Conservation (phyloP, 225 moss, liverwort and hornwort species). For the Lunularia cruciata region DNA sequence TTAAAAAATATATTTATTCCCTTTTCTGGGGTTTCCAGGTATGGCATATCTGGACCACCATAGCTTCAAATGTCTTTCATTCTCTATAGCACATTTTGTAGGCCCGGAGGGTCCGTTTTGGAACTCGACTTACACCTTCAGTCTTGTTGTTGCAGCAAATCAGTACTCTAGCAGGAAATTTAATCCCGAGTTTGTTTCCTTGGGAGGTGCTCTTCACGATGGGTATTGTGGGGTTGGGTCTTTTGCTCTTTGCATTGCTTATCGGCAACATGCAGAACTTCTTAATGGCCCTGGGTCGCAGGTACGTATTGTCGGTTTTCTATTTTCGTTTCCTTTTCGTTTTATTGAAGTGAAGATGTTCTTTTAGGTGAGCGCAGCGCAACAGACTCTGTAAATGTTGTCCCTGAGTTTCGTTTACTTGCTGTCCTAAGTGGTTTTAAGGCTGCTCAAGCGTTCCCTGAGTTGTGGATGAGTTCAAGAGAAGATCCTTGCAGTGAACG, state of each 20-base stretch:
- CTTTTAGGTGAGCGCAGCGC: too few species aligned
- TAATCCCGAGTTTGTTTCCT: constrained; percentile 56
- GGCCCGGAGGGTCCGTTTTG: neutral
- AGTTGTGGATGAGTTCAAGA: too few species aligned
- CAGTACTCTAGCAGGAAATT: constrained; percentile 81
- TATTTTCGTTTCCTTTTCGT: too few species aligned
- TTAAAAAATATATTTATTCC: constrained; percentile 62
- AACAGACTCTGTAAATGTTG: too few species aligned
- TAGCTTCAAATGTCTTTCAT: neutral
- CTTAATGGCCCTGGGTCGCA: constrained; percentile 67
- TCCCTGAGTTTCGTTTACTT: too few species aligned
- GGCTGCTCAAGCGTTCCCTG: too few species aligned
- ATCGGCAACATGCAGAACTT: constrained; percentile 94
- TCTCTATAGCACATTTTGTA: neutral
- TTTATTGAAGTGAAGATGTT: too few species aligned
- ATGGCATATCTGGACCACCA: constrained; percentile 10
- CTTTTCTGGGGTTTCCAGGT: constrained; percentile 87
- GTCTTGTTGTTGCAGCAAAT: constrained; percentile 62
- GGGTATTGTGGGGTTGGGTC: constrained; percentile 69
- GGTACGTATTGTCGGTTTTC: constrained; percentile 33
- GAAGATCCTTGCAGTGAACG: too few species aligned
- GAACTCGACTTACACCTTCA: neutral
- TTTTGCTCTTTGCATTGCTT: constrained; percentile 80
- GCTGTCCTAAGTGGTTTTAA: too few species aligned
- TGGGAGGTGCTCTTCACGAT: constrained; percentile 75